Conservation (phyloP, 2,329 filamentous ascomycete species). For the Alternaria dauci region DNA sequence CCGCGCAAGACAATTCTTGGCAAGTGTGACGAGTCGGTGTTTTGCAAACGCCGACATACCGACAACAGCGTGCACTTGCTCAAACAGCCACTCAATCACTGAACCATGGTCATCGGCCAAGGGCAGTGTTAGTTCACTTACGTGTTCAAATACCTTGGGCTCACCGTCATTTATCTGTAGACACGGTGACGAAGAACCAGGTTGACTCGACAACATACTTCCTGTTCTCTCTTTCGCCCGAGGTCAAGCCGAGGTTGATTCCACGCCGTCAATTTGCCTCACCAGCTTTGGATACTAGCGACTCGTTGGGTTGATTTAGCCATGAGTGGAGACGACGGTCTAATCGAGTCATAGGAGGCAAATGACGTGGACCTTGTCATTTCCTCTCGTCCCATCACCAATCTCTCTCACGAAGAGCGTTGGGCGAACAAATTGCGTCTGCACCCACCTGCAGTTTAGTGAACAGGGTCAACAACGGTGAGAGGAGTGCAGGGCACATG, state of each 20-base stretch:
- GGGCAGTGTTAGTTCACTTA: background rate
- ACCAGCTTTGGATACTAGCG: background rate
- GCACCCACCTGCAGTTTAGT: background rate
- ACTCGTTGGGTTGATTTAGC: background rate
- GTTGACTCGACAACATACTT: background rate
- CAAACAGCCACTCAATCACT: background rate
- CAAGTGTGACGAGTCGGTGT: slow-evolving; percentile 14
- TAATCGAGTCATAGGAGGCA: background rate
- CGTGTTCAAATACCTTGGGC: background rate
- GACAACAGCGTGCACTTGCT: slow-evolving; percentile 6
- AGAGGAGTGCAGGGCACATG: slow-evolving; percentile 1
- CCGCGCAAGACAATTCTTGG: slow-evolving; percentile 3
- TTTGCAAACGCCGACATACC: slow-evolving; percentile 18
- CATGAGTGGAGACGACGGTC: background rate
- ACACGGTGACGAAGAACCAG: background rate
- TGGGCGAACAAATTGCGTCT: background rate
- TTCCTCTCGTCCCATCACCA: background rate
- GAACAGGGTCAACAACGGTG: background rate
- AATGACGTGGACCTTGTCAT: slow-evolving; percentile 1
- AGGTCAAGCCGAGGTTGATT: background rate
- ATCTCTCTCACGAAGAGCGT: background rate
- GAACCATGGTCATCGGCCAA: slow-evolving; percentile 1
- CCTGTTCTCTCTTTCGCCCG: background rate
- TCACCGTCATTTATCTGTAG: background rate
- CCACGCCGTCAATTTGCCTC: slow-evolving; percentile 1